Evolutionary conservation across 768 basidiomycete genomes (phyloP).

Genomic region (Phanerochaete carnosa): DNA sequence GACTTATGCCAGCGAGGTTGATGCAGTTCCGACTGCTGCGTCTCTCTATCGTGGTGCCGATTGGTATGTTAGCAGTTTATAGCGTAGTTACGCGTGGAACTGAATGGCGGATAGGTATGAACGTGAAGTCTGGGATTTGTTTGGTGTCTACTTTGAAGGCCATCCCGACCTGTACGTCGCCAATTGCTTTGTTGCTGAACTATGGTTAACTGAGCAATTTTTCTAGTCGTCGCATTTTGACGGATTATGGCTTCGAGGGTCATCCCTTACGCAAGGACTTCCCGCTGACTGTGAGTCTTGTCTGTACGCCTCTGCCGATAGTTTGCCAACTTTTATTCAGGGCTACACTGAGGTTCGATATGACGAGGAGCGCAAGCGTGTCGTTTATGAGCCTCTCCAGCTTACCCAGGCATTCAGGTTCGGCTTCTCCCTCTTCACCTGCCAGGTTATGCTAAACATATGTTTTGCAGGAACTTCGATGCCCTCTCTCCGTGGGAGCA

Average conservation of each 20-base stretch:
- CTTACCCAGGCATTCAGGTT: slow-evolving; percentile 98
- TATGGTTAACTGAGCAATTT: slow-evolving; percentile 4
- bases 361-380: slow-evolving; percentile 95
- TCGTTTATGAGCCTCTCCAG: slow-evolving; percentile 96
- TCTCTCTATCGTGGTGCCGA: slow-evolving; percentile 88
- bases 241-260: slow-evolving; percentile 98
- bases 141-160: slow-evolving; percentile 91
- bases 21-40: slow-evolving; percentile 81
- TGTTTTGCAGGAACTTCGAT: slow-evolving; percentile 78
- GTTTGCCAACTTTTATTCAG: slow-evolving; percentile 36
- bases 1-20: slow-evolving; percentile 93
- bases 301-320: neutral
- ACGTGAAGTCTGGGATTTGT: slow-evolving; percentile 97
- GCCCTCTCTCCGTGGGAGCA: slow-evolving; percentile 95
- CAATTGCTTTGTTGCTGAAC: neutral
- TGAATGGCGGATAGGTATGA: slow-evolving; percentile 68
- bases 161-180: slow-evolving; percentile 90
- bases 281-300: slow-evolving; percentile 77
- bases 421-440: slow-evolving; percentile 14
- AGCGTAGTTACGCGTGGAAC: slow-evolving; percentile 1
- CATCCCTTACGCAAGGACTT: slow-evolving; percentile 98
- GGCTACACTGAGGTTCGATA: slow-evolving; percentile 99
- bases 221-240: slow-evolving; percentile 87
- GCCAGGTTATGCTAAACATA: neutral
- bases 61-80: slow-evolving; percentile 55